phyloP scores from a whole-genome alignment of 2,329 filamentous ascomycete genomes.

The Exophiala oligosperma region DNA sequence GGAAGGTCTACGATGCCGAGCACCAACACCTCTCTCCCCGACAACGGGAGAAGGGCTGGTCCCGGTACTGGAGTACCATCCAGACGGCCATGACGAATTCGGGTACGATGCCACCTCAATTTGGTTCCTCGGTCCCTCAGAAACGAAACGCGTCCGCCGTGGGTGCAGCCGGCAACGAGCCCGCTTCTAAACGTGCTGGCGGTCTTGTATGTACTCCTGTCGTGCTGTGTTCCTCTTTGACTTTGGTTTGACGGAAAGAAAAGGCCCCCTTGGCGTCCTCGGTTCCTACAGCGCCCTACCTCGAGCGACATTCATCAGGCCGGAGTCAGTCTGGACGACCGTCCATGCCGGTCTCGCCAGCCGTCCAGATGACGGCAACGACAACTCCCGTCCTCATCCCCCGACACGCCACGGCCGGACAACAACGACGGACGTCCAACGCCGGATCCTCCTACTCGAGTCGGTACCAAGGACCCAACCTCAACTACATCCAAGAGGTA shows the following conservation, averaged over 20 bases:
- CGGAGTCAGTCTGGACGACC: constrained; percentile 11
- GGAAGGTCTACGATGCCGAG: constrained; percentile 24
- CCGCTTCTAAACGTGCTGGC: constrained; percentile 39
- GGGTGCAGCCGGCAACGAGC: constrained; percentile 40
- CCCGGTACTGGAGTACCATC: constrained; percentile 18
- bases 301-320: constrained; percentile 29
- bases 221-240: constrained; percentile 10
- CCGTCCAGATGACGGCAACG: constrained; percentile 35
- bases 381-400: constrained; percentile 31
- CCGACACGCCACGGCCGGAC: constrained; percentile 13
- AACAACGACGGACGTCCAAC: constrained; percentile 26
- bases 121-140: constrained; percentile 21
- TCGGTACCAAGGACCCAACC: constrained; percentile 37
- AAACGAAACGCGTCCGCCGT: constrained; percentile 24
- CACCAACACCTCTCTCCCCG: constrained; percentile 22
- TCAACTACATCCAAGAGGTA: constrained; percentile 39
- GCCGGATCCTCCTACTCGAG: constrained; percentile 38
- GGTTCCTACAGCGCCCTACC: constrained; percentile 22
- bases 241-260: constrained; percentile 27
- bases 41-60: constrained; percentile 23
- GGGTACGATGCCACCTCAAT: constrained; percentile 2
- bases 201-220: constrained; percentile 27
- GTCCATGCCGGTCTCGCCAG: constrained; percentile 34
- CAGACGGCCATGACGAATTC: constrained; percentile 13
- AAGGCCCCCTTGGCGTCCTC: constrained; percentile 21